phyloP scores from a whole-genome alignment of 352 stramenopile genomes.

The Globisporangium solare region DNA sequence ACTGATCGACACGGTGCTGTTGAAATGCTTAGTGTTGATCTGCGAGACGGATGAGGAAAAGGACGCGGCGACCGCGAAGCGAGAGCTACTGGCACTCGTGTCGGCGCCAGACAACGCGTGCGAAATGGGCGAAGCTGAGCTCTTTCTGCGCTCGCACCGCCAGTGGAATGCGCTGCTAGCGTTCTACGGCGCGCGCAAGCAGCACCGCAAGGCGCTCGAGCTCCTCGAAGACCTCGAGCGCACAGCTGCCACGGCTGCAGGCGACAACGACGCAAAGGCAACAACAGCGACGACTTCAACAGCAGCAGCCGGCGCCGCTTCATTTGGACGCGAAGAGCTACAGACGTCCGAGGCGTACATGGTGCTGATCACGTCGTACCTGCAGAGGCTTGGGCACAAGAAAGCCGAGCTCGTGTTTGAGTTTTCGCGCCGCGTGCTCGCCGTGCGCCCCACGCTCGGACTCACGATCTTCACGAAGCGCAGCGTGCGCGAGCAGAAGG shows the following conservation, averaged over 20 bases:
- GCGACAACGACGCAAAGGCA: constrained; percentile 1
- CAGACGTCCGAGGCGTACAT: constrained; percentile 49
- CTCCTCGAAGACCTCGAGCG: constrained; percentile 75
- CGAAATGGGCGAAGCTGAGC: constrained; percentile 68
- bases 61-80: constrained; percentile 29
- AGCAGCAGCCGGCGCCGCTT: neutral
- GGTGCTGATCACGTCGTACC: constrained; percentile 58
- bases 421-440: constrained; percentile 70
- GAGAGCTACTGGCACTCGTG: constrained; percentile 52
- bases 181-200: constrained; percentile 65
- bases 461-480: constrained; percentile 80
- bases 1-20: constrained; percentile 72
- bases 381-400: constrained; percentile 55
- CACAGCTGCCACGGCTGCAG: constrained; percentile 25
- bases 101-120: constrained; percentile 41
- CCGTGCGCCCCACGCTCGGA: constrained; percentile 42
- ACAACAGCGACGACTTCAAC: too few relatives aligned
- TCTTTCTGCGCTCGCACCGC: constrained; percentile 69
- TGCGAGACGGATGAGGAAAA: constrained; percentile 27
- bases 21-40: constrained; percentile 79
- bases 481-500: constrained; percentile 31
- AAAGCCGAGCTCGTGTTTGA: constrained; percentile 75
- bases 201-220: constrained; percentile 79
- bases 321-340: constrained; percentile 10
- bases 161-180: constrained; percentile 52